These are phyloP conservation scores for Jacaranda copaia DNA, from an alignment of 257 asterid genomes.

Conservation along the genomic window DNA sequence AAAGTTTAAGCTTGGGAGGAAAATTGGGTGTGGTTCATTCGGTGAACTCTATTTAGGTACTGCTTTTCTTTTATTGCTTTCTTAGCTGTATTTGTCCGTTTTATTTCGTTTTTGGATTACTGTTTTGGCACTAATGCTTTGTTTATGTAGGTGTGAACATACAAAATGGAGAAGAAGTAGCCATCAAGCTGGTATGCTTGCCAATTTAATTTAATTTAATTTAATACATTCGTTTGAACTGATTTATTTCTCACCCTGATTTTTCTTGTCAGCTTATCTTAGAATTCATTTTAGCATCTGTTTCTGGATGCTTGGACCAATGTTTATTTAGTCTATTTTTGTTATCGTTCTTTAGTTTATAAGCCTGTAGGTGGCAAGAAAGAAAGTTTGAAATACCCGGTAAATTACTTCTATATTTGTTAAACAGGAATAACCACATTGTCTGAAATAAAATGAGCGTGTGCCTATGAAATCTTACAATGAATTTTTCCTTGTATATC, in stretches of 20 bases:
- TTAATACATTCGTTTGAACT: background rate
- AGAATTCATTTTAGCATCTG: background rate
- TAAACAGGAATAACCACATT: conserved; percentile 8
- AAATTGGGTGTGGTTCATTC: conserved; percentile 89
- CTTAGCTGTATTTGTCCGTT: conserved; percentile 7
- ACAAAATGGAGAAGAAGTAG: conserved; percentile 95
- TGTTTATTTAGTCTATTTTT: background rate
- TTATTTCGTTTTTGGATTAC: background rate
- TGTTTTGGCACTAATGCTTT: conserved; percentile 19
- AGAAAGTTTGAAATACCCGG: conserved; percentile 8
- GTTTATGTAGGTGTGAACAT: conserved; percentile 69
- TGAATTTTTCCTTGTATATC: background rate
- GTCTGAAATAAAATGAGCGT: background rate
- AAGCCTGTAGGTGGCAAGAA: background rate
- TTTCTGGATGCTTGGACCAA: conserved; percentile 5
- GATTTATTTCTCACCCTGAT: conserved; percentile 22
- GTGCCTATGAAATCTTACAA: conserved; percentile 6
- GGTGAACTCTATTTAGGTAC: conserved; percentile 83
- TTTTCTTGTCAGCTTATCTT: conserved; percentile 3
- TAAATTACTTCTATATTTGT: conserved; percentile 25
- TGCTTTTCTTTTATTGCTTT: conserved; percentile 8
- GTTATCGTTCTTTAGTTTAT: conserved; percentile 22
- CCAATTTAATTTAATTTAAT: background rate
- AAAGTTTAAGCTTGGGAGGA: conserved; percentile 81
- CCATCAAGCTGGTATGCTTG: conserved; percentile 74